A percentile compares a stretch with the other conserved stretches of the same genome.
These are phyloP conservation scores for Ganoderma boninense DNA, from an alignment of 1,284 basidiomycete species.

Conservation along the genomic window DNA sequence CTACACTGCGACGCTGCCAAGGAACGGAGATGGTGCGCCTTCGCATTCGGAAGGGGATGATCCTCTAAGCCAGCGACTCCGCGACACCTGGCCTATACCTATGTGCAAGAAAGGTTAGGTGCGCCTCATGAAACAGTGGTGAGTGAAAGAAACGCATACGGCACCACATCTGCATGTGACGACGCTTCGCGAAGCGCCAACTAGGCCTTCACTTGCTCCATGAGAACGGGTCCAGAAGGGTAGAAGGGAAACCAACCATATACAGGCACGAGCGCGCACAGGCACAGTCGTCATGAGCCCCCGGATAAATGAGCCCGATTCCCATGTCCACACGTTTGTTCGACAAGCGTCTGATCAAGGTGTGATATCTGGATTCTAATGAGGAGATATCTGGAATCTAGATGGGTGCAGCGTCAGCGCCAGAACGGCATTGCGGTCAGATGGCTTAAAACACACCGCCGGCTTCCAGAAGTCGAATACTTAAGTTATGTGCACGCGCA, in stretches of 20 bases:
- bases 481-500: neutral
- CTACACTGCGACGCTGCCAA: slow-evolving; percentile 3
- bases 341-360: slow-evolving; percentile 20
- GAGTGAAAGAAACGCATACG: slow-evolving; percentile 9
- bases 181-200: slow-evolving; percentile 24
- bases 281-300: slow-evolving; percentile 17
- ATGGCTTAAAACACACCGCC: slow-evolving; percentile 24
- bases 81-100: slow-evolving; percentile 5
- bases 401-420: slow-evolving; percentile 22
- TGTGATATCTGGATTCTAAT: neutral
- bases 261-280: slow-evolving; percentile 9
- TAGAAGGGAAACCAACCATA: slow-evolving; percentile 13
- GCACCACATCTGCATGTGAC: slow-evolving; percentile 19
- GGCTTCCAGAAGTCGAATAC: slow-evolving; percentile 15
- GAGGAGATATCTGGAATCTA: slow-evolving; percentile 23
- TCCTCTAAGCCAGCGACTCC: slow-evolving; percentile 13
- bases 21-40: slow-evolving; percentile 4
- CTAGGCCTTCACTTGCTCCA: slow-evolving; percentile 14
- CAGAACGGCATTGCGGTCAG: slow-evolving; percentile 21
- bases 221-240: slow-evolving; percentile 26
- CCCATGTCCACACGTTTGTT: slow-evolving; percentile 22
- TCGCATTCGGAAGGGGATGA: slow-evolving; percentile 17
- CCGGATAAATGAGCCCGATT: slow-evolving; percentile 26
- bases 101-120: slow-evolving; percentile 8
- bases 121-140: slow-evolving; percentile 12